Conservation (phyloP, 2,329 filamentous ascomycete genomes). For the Metarhizium humberi region DNA sequence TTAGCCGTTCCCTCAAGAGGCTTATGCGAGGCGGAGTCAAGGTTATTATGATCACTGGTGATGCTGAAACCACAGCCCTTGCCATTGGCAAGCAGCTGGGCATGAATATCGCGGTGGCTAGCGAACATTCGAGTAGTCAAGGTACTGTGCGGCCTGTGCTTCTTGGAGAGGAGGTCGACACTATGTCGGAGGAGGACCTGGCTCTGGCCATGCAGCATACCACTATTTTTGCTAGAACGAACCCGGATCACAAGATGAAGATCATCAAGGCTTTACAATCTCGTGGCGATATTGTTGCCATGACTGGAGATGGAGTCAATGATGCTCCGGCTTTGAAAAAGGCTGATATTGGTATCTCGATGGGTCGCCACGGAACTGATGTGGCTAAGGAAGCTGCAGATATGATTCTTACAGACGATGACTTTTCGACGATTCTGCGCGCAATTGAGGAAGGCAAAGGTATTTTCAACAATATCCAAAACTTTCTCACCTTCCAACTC, state of each 20-base stretch:
- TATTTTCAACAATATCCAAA: constrained; percentile 99
- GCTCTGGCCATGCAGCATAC: constrained; percentile 78
- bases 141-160: constrained; percentile 63
- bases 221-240: constrained; percentile 92
- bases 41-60: constrained; percentile 98
- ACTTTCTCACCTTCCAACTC: constrained; percentile 96
- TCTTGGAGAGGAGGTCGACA: constrained; percentile 83
- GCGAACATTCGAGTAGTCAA: constrained; percentile 43
- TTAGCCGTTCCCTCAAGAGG: constrained; percentile 78
- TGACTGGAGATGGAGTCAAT: constrained; percentile 98
- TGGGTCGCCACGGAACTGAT: constrained; percentile 91
- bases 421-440: constrained; percentile 83
- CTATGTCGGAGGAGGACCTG: constrained; percentile 78
- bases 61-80: constrained; percentile 87
- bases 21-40: constrained; percentile 92
- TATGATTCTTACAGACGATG: constrained; percentile 85
- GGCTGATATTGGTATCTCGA: constrained; percentile 94
- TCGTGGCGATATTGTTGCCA: constrained; percentile 91
- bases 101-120: constrained; percentile 63
- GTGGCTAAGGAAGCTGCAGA: constrained; percentile 95
- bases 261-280: constrained; percentile 87
- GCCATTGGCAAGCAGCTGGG: constrained; percentile 93
- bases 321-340: constrained; percentile 95
- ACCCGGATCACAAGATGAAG: constrained; percentile 96
- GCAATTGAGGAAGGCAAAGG: constrained; percentile 98